A percentile compares a stretch with the other conserved stretches of the same genome.
These are phyloP conservation scores for Pseudogymnoascus sp. DNA, from an alignment of 2,329 filamentous ascomycete genomes.

Conservation along the genomic window DNA sequence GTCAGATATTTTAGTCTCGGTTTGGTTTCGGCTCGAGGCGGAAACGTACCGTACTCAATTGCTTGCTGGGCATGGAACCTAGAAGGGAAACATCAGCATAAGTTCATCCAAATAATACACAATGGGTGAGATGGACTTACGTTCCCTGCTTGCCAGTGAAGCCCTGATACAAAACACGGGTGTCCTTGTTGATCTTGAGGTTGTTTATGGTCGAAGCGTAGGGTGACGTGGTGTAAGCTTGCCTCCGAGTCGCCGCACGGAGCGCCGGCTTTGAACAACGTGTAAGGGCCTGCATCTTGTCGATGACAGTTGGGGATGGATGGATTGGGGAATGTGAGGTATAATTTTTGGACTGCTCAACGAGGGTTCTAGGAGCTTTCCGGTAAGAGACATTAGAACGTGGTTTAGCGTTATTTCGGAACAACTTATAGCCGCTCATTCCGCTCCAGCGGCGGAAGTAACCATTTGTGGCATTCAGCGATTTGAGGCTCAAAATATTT, in stretches of 20 bases:
- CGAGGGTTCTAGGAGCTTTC: constrained; percentile 9
- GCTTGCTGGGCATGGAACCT: constrained; percentile 98
- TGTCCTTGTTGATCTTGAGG: constrained; percentile 86
- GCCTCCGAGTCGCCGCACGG: constrained; percentile 60
- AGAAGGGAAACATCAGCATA: constrained; percentile 28
- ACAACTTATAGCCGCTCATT: background rate
- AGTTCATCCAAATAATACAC: constrained; percentile 1
- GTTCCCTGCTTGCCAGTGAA: constrained; percentile 97
- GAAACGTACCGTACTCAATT: constrained; percentile 85
- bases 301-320: constrained; percentile 22
- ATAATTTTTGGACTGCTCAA: constrained; percentile 1
- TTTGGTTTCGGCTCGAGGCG: background rate
- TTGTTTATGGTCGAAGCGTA: constrained; percentile 73
- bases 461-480: background rate
- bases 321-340: constrained; percentile 7
- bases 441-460: background rate
- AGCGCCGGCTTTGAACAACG: constrained; percentile 63
- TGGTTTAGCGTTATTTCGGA: constrained; percentile 6
- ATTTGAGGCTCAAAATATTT: constrained; percentile 8
- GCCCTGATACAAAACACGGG: constrained; percentile 93
- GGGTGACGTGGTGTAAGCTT: constrained; percentile 63
- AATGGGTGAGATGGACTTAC: constrained; percentile 44
- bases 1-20: background rate
- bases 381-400: constrained; percentile 2
- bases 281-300: constrained; percentile 77